Base-by-base conservation (phyloP, 139 green algal species). In the Chlamydomonas applanata region DNA sequence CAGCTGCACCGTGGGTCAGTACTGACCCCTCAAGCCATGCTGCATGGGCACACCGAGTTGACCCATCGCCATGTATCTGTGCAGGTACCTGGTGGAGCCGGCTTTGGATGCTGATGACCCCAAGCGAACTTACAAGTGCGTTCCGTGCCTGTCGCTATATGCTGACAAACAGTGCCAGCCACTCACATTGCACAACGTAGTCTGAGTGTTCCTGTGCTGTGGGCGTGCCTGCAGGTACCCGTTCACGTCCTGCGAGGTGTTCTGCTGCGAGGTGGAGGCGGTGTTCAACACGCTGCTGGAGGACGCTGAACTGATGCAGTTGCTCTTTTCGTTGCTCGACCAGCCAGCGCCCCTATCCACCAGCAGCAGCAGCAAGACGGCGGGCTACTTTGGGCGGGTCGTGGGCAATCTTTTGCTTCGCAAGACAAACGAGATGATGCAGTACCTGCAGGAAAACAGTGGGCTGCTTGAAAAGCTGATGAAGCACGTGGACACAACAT, bases 251-350 rank as follows among this genome's bases (percentile, higher is more conserved):
- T 99, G 95, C 79, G 95, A 99, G 78, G 87, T 98, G 52, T 94
- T 98, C 53, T 97, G 91, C 82, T 99, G 95, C 77, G 95, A 99
- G 73, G 91, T 98, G 68, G 95, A 99, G 74, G 87, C 86, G 32
- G 90, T 99, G 11, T 95, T 97, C 74, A 93, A 89, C 69, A 95
- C 92, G 29, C 78, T 99, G 57, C 73, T 97, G 40, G 91, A 93
- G 33, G 81, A 95, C 32, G 77, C 84, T 56, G 83, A 85, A 4
- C 79, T 97, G 60, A 88, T 98, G 81, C 73, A 78, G 14, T 73
- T 87, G 52, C 88, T 98, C 5, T 98, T 98, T 74, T 86, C 76
- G 2, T 72, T 97, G 44, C 63, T 98, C 7, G 71, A 96, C 56
- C 24, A 59, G 17, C 72, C 83, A 0, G 79, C 75, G 20, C 86